These are phyloP conservation scores for Colletotrichum lindemuthianum DNA, from an alignment of 2,329 filamentous ascomycete genomes.

Conservation along the genomic window DNA sequence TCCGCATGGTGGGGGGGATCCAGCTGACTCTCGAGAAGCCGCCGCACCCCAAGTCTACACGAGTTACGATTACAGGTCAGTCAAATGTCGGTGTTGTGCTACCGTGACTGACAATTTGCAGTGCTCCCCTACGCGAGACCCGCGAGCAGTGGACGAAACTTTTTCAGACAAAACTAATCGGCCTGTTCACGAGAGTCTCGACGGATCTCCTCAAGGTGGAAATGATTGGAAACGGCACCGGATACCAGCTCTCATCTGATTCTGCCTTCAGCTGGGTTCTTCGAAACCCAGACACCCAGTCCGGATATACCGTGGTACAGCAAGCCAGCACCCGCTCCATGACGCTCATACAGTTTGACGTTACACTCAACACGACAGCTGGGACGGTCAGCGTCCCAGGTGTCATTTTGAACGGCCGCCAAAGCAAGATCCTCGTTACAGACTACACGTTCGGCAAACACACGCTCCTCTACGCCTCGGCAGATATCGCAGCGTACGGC, in stretches of 20 bases:
- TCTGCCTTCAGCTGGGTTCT: conserved; percentile 62
- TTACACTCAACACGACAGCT: conserved; percentile 57
- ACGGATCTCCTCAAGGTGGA: conserved; percentile 60
- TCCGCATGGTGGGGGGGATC: too few relatives aligned
- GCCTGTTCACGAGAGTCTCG: conserved; percentile 63
- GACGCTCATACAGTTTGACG: conserved; percentile 55
- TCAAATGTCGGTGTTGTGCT: background rate
- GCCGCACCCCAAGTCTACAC: conserved; percentile 63
- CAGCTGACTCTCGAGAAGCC: conserved; percentile 2
- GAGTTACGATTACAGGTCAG: conserved; percentile 60
- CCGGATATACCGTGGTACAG: conserved; percentile 61
- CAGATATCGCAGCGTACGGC: conserved; percentile 75
- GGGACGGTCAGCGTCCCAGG: conserved; percentile 54
- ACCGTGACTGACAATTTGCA: conserved; percentile 19
- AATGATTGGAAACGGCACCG: conserved; percentile 65
- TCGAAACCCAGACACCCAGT: conserved; percentile 58
- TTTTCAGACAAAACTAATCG: conserved; percentile 64
- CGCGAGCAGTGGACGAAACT: conserved; percentile 62
- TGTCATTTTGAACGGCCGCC: conserved; percentile 68
- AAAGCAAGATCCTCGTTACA: conserved; percentile 74
- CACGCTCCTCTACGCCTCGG: conserved; percentile 74
- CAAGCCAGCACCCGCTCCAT: conserved; percentile 57
- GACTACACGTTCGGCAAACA: conserved; percentile 71
- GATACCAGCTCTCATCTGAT: conserved; percentile 44
- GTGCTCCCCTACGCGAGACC: conserved; percentile 63